Evolutionary conservation across 192 early-diverging fungal species (phyloP), one percentile per base, ranked within the genome.

Genomic region (Umbelopsis ramanniana): DNA sequence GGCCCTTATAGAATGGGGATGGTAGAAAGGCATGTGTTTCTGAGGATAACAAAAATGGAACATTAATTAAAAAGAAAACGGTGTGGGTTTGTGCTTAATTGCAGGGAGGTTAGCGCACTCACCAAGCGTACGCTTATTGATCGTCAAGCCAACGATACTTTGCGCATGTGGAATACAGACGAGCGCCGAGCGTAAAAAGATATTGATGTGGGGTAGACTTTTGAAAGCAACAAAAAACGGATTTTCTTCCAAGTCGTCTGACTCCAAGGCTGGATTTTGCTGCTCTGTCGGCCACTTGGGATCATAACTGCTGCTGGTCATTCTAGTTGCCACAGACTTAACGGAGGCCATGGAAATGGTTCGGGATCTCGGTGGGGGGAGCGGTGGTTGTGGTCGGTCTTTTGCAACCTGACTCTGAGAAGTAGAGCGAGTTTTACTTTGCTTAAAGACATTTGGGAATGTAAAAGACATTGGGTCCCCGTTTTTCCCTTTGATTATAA

Each of bases 1-100:
- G 84, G 17, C 82, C 86, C 43, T 72, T 78, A 54, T 70, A 87
- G 69, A 85, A 87, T 17, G 86, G 86, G 4, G 86, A 87, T 0
- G 82, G 76, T 3, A 73, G 78, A 70, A 82, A 81, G 23, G 81
- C 79, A 70, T 87, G 86, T 10, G 83, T 81, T 33, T 87, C 86
- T 87, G 85, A 46, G 37, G 50, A 45, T 22, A 55, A 10, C 29
- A 63, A 26, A 10, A 26, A 4, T 3, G 57, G 10, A 19, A 3
- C 15, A 63, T 37, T 35, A n/a, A 15, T n/a, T 14, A 38, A 6
- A 63, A 14, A 4, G 22, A 17, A 35, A 29, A 17, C 1, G 24
- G 17, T 38, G 29, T 52, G 37, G 48, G 17, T 50, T 50, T 14
- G 29, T 29, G 1, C 29, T 1, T 29, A 29, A 3, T 3, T 29